Evolutionary conservation across 495 filamentous ascomycete species (phyloP).

Genomic region (Podospora conica): DNA sequence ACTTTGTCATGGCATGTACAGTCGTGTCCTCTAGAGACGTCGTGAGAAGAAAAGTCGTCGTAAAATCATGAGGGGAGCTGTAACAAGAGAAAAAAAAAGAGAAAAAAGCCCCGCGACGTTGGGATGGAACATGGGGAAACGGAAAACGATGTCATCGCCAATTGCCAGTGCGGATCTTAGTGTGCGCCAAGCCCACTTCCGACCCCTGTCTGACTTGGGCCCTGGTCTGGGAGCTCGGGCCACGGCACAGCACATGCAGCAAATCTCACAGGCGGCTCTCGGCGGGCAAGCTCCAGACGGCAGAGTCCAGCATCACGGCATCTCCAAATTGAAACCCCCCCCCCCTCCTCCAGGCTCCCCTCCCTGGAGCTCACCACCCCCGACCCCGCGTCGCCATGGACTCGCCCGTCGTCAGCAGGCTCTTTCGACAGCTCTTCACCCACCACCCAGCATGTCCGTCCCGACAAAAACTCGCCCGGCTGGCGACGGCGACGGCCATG

Average conservation of each 20-base stretch:
- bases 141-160: slow-evolving; percentile 20
- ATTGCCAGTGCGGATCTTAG: neutral
- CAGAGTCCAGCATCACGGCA: too few relatives aligned
- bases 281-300: neutral
- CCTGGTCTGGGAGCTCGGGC: slow-evolving; percentile 25
- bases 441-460: slow-evolving; percentile 66
- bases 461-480: slow-evolving; percentile 41
- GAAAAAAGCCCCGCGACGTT: neutral
- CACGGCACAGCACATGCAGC: slow-evolving; percentile 12
- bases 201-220: neutral
- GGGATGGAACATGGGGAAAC: neutral
- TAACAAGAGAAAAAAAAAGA: neutral
- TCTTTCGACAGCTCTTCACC: slow-evolving; percentile 78
- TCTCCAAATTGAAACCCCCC: neutral
- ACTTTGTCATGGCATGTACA: neutral
- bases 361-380: neutral
- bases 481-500: slow-evolving; percentile 37
- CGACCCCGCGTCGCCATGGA: slow-evolving; percentile 55
- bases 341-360: neutral
- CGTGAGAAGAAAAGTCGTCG: neutral
- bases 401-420: slow-evolving; percentile 64
- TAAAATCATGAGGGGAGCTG: neutral
- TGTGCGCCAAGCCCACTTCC: slow-evolving; percentile 1
- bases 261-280: neutral
- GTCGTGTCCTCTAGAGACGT: too few relatives aligned